phyloP scores from a whole-genome alignment of 2,329 filamentous ascomycete species.

The Cercospora sp. region DNA sequence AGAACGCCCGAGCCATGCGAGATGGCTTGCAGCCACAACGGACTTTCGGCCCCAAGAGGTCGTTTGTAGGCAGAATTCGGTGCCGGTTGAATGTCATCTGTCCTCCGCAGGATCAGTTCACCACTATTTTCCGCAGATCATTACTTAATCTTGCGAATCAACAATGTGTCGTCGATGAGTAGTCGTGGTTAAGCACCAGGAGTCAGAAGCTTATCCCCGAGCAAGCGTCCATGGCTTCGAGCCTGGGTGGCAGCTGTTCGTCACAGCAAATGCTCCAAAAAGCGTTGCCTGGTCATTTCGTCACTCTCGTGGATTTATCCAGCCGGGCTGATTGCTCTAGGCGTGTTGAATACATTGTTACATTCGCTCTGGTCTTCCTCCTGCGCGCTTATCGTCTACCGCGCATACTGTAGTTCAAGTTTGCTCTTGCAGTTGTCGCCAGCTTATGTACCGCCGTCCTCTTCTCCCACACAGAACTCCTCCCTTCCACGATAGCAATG shows the following conservation, averaged over 20 bases:
- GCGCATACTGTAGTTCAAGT: constrained; percentile 50
- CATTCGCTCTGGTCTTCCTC: not conserved
- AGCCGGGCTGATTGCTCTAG: not conserved
- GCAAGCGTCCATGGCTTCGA: not conserved
- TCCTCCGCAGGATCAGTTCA: not conserved
- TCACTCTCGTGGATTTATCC: not conserved
- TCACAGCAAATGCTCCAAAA: not conserved
- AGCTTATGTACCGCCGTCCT: constrained; percentile 76
- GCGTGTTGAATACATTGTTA: constrained; percentile 1
- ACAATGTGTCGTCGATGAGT: not conserved
- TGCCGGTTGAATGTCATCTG: not conserved
- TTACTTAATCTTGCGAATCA: not conserved
- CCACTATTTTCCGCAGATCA: not conserved
- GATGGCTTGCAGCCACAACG: not conserved
- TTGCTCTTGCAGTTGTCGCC: constrained; percentile 75
- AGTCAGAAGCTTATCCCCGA: constrained; percentile 1
- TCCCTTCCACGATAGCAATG: constrained; percentile 82
- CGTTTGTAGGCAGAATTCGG: not conserved
- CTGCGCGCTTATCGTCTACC: constrained; percentile 13
- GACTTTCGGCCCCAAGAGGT: not conserved
- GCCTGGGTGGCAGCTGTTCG: not conserved
- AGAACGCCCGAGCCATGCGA: not conserved
- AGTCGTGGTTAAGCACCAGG: not conserved
- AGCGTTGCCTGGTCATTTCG: not conserved
- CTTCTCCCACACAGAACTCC: constrained; percentile 80